Evolutionary conservation across 768 basidiomycete species (phyloP).

Genomic region (Asterophora parasitica): DNA sequence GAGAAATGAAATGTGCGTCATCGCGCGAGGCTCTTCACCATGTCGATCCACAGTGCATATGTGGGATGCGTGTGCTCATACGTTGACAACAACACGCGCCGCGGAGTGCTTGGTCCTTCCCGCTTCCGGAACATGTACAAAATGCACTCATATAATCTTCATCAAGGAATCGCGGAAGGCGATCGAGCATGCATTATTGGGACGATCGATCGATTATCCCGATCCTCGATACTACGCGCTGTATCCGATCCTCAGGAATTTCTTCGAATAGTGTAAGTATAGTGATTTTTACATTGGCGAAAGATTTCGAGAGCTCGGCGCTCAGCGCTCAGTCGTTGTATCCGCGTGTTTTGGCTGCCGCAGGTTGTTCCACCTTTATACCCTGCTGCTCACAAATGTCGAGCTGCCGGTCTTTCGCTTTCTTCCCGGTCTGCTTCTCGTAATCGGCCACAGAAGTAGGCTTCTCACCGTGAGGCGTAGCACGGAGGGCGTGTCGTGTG

Average conservation of each 20-base stretch:
- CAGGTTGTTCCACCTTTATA: constrained; percentile 31
- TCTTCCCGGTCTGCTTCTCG: constrained; percentile 55
- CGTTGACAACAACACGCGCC: too few species aligned
- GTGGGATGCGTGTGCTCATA: too few species aligned
- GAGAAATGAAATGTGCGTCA: too few species aligned
- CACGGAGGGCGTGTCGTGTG: constrained; percentile 72
- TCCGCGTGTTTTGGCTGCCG: constrained; percentile 40
- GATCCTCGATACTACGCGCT: constrained; percentile 1
- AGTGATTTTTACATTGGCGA: background rate
- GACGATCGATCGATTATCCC: constrained; percentile 15
- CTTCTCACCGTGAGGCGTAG: constrained; percentile 76
- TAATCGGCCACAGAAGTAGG: constrained; percentile 76
- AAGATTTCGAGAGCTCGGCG: background rate
- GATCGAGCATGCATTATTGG: constrained; percentile 7
- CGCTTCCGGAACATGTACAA: too few species aligned
- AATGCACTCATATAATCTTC: too few species aligned
- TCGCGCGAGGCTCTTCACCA: too few species aligned
- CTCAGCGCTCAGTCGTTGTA: constrained; percentile 51
- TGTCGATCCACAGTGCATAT: too few species aligned
- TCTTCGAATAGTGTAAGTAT: background rate
- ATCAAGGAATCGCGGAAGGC: background rate
- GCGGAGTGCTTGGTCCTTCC: too few species aligned
- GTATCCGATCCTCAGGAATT: background rate
- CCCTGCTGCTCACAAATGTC: constrained; percentile 72
- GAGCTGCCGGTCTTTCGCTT: constrained; percentile 67